Conservation (phyloP, 306 rosid species). For the Parietaria judaica region DNA sequence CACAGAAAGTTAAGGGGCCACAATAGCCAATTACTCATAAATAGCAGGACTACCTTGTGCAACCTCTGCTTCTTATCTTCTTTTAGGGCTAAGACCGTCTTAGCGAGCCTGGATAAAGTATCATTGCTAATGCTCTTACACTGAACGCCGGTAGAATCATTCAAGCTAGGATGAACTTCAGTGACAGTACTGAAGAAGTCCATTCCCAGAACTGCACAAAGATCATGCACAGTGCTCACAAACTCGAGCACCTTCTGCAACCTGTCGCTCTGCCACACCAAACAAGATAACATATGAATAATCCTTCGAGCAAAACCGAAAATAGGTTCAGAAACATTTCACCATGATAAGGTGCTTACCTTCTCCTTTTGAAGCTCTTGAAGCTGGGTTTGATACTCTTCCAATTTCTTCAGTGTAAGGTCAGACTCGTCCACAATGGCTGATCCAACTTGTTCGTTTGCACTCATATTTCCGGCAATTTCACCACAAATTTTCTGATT, state of each 20-base stretch:
- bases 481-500: conserved; percentile 92
- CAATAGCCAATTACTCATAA: background rate
- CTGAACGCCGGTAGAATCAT: conserved; percentile 82
- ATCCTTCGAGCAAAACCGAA: conserved; percentile 8
- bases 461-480: conserved; percentile 63
- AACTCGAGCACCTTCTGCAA: conserved; percentile 83
- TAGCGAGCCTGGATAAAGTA: conserved; percentile 77
- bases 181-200: conserved; percentile 91
- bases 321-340: conserved; percentile 15
- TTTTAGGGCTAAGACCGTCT: conserved; percentile 59
- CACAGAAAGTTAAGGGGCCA: too few species aligned
- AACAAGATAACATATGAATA: conserved; percentile 13
- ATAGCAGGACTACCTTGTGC: conserved; percentile 37
- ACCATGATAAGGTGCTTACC: conserved; percentile 35
- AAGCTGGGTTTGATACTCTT: conserved; percentile 82
- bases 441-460: conserved; percentile 32
- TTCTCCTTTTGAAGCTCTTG: conserved; percentile 97
- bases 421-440: conserved; percentile 71
- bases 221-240: conserved; percentile 85
- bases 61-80: conserved; percentile 81
- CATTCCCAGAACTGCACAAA: conserved; percentile 95
- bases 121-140: conserved; percentile 94
- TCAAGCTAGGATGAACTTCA: conserved; percentile 95
- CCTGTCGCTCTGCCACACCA: conserved; percentile 67
- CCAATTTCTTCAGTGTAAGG: conserved; percentile 75